These are phyloP conservation scores for Termitomyces sp. DNA, from an alignment of 768 basidiomycete species.

Conservation along the genomic window DNA sequence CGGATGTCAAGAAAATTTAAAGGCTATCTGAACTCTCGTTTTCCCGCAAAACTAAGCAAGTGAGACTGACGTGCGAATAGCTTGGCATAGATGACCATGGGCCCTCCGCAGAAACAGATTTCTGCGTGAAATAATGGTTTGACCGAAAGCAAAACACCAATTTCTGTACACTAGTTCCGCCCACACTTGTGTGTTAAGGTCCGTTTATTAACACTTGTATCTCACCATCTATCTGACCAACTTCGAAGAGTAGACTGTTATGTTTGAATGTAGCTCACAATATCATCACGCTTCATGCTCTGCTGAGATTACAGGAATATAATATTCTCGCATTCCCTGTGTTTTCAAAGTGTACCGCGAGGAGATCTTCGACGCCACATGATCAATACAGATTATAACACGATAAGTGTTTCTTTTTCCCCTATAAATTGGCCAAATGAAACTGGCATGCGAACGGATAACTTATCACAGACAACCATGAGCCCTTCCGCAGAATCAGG, in stretches of 20 bases:
- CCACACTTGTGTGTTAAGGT: neutral
- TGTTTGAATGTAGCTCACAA: neutral
- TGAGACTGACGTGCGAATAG: neutral
- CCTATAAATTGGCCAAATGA: neutral
- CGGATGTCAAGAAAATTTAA: too few species aligned
- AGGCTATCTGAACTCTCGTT: neutral
- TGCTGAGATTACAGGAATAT: neutral
- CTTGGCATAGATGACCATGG: slow-evolving; percentile 9
- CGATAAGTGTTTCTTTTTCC: neutral
- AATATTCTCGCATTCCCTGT: neutral
- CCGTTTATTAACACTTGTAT: neutral
- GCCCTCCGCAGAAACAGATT: slow-evolving; percentile 8
- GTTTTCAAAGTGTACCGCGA: neutral
- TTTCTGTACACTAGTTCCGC: neutral
- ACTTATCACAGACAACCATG: slow-evolving; percentile 10
- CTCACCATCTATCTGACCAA: neutral
- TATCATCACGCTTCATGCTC: neutral
- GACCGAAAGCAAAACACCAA: neutral
- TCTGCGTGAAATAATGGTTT: neutral
- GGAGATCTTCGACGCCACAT: neutral
- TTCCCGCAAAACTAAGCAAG: neutral
- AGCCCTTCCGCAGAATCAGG: slow-evolving; percentile 11
- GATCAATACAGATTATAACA: neutral
- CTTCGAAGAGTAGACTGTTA: neutral
- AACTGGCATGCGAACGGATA: neutral